phyloP scores from a whole-genome alignment of 148 eudicot species.

The Rhododendron ovatum region DNA sequence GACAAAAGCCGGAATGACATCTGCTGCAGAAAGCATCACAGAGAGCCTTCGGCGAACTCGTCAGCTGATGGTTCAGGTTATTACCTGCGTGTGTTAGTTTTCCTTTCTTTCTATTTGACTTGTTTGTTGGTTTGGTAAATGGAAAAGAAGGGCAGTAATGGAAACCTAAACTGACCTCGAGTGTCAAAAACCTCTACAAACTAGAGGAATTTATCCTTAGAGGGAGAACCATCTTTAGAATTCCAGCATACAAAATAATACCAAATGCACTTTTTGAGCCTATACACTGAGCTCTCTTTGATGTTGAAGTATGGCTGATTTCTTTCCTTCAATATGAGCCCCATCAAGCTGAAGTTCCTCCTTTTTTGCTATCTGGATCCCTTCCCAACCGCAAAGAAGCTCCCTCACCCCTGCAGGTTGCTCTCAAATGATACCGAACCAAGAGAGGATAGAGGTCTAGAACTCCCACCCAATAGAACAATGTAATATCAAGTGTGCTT shows the following conservation, averaged over 20 bases:
- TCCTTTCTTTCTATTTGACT: no score
- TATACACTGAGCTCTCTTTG: not conserved
- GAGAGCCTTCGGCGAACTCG: constrained; percentile 91
- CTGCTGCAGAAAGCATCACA: constrained; percentile 96
- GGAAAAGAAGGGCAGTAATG: not conserved
- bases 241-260: not conserved
- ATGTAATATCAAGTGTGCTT: not conserved
- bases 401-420: not conserved
- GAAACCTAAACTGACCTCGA: not conserved
- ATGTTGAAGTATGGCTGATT: not conserved
- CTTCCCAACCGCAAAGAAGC: not conserved
- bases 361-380: not conserved
- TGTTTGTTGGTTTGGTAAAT: not conserved
- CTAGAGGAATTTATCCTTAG: not conserved
- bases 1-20: constrained; percentile 92
- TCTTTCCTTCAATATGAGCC: not conserved
- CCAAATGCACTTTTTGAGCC: not conserved
- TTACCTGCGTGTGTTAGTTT: not conserved
- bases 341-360: not conserved
- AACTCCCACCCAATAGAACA: not conserved
- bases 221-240: not conserved
- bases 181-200: not conserved
- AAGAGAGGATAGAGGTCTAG: not conserved
- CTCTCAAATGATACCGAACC: not conserved
- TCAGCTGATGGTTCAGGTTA: constrained; percentile 96